These are phyloP conservation scores for Trichoderma sp. DNA, from an alignment of 2,329 filamentous ascomycete species.

Conservation along the genomic window DNA sequence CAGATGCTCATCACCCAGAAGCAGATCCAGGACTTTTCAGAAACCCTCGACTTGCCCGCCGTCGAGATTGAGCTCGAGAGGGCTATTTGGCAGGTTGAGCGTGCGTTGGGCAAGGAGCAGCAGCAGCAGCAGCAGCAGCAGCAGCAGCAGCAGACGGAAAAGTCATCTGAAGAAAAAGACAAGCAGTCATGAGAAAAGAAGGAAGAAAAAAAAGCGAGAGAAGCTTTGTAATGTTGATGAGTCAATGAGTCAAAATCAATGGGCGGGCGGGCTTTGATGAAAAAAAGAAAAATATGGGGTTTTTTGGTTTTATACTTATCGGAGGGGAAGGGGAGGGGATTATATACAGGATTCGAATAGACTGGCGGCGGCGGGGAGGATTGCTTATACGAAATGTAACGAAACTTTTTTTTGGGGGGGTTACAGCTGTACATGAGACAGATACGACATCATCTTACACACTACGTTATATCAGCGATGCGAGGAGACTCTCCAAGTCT, in stretches of 20 bases:
- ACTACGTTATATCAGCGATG: not conserved
- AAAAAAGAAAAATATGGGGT: not conserved
- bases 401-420: not conserved
- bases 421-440: not conserved
- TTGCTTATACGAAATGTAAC: slow-evolving; percentile 1
- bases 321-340: not conserved
- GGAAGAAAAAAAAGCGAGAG: not conserved
- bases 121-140: slow-evolving; percentile 14
- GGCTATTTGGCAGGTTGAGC: slow-evolving; percentile 70
- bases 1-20: slow-evolving; percentile 46
- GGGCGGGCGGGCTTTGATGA: not conserved
- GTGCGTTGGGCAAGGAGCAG: slow-evolving; percentile 42
- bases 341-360: slow-evolving; percentile 6
- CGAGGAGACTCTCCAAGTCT: not conserved
- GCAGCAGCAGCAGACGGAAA: not conserved
- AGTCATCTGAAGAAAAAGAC: slow-evolving; percentile 20
- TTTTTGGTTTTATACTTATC: not conserved
- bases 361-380: not conserved
- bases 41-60: slow-evolving; percentile 64
- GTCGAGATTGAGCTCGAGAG: slow-evolving; percentile 70
- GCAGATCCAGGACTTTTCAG: slow-evolving; percentile 56
- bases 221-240: slow-evolving; percentile 7
- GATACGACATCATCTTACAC: not conserved
- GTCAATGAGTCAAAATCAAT: slow-evolving; percentile 11
- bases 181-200: slow-evolving; percentile 5